A percentile compares a stretch with the other conserved stretches of the same genome.
Conservation (phyloP, 176 grass and related monocot genomes). For the Oryza glumipatula region DNA sequence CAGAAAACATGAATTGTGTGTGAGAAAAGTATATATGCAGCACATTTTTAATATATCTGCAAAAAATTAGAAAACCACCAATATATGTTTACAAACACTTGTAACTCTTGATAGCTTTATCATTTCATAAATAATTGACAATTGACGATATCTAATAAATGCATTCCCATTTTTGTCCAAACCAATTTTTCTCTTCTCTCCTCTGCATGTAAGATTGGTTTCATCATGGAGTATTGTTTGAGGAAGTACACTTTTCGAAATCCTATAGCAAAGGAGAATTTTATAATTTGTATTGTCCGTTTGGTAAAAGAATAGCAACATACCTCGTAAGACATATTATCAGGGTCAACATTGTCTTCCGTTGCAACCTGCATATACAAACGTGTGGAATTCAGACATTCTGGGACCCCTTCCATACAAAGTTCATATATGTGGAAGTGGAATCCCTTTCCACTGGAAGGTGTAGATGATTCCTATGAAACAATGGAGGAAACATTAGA, state of each 20-base stretch:
- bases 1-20: background rate
- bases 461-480: slow-evolving; percentile 10
- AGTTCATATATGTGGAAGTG: slow-evolving; percentile 27
- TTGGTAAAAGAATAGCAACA: slow-evolving; percentile 8
- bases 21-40: background rate
- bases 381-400: background rate
- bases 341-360: slow-evolving; percentile 70
- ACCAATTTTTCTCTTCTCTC: background rate
- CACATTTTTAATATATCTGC: background rate
- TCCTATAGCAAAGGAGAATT: background rate
- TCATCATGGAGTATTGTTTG: background rate
- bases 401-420: background rate
- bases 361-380: slow-evolving; percentile 43
- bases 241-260: background rate
- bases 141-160: background rate
- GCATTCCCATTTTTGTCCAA: background rate
- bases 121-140: background rate
- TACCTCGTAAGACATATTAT: slow-evolving; percentile 94
- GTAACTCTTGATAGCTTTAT: background rate
- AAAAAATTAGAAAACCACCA: background rate
- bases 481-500: slow-evolving; percentile 9
- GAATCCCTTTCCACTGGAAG: slow-evolving; percentile 13
- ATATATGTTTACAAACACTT: background rate
- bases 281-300: background rate
- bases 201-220: background rate